Base-by-base conservation (phyloP, 257 asterid species). In the Pogostemon cablin region DNA sequence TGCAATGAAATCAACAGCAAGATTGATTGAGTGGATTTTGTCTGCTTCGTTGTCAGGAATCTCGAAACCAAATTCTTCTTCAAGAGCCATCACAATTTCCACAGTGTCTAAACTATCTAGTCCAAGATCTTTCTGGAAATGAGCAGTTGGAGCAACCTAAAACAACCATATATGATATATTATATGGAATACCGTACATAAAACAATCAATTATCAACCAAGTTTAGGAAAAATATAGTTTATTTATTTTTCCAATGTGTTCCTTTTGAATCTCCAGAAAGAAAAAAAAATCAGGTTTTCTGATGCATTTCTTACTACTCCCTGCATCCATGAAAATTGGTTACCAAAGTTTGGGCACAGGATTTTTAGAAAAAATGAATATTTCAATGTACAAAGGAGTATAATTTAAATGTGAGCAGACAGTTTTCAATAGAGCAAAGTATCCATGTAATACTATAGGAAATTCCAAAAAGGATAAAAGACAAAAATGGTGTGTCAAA, bases 1-100 rank as follows among this genome's bases (percentile, higher is more conserved):
- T 41, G 81, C 69, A 52, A 80, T 77, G 53, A 80, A 80, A 77
- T 78, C 83, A 35, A 81, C 83, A 8, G 86, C 86, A 68, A 82
- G 73, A 60, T 57, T 75, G 83, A 78, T 72, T 12, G 83, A 78
- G 77, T 44, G 71, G 71, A 82, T 82, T 55, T 79, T 82, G 72
- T 82, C 86, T 0, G 83, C 86, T 70, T 82, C 86, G 6, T 65
- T 82, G 78, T 82, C 86, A 10, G 83, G 83, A 68, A 82, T 82
- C 81, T 78, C 86, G 44, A 82, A 75, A 25, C 81, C 32, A 42
- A 82, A 82, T 43, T 82, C 86, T 76, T 75, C 83, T 75, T 81
- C 85, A 42, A 81, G 72, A 42, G 86, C 83, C 86, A 82, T 82
- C 78, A 78, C 83, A 46, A 82, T 53, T 72, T 82, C 86, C 37